Base-by-base conservation (phyloP, 768 basidiomycete species). In the Fibroporia radiculosa region DNA sequence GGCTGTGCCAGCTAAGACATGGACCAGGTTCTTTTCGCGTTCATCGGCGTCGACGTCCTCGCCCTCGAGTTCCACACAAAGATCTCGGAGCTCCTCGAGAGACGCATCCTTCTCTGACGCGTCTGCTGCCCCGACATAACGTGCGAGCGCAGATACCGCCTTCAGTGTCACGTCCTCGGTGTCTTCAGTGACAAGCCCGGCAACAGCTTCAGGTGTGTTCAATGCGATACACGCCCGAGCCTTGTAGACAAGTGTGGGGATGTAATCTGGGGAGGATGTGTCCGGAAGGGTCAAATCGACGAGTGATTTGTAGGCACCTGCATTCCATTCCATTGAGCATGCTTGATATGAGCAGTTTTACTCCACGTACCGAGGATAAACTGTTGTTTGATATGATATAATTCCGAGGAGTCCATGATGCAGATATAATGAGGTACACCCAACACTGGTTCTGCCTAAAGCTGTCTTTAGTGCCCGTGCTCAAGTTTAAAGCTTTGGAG, bases 31-130 rank as follows among this genome's bases (percentile, higher is more conserved):
- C 59, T 80, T 88, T 51, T 88, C 89, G 47, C 69, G 72, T 18
- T 80, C 75, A n/a, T 66, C 73, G 1, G 73, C 73, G 39, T 83
- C 83, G 14, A 66, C 73, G 55, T 87, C 88, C 19, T 84, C 85
- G 4, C 81, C 77, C 55, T 95, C 92, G 32, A 84, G 79, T 62
- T 97, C 93, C 6, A 95, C 77, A 39, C 83, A 79, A 19, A 93
- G 65, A 62, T 95, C 93, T 14, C 93, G 75, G 23, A 93, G 70
- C 57, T 86, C 78, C 58, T 95, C 93, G 8, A 96, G 68, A 8
- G 74, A 70, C 22, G 75, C 67, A 50, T 77, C 84, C 54, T 71
- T 74, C 36, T 64, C 72, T 22, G 65, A 57, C 28, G 56, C 38
- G 22, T 41, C 48, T 7, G 51, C 44, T 49, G 55, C 46, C 36